Evolutionary conservation across 345 rosid genomes (phyloP).

Genomic region (Kernera saxatilis): DNA sequence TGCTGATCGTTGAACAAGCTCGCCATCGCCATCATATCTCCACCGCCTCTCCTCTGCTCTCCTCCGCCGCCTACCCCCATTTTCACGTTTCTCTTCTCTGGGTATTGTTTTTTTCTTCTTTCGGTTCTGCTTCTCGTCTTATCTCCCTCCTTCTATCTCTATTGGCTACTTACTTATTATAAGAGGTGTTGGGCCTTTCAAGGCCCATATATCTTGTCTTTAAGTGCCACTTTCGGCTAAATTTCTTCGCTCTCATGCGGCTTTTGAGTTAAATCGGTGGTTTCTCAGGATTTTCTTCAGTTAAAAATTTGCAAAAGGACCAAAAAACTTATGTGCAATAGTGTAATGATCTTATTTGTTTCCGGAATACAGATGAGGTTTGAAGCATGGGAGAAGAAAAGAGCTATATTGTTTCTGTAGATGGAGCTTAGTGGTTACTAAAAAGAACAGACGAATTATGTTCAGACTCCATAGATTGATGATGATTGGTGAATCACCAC

Average conservation of each 20-base stretch:
- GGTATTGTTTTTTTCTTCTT: background rate
- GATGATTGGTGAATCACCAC: background rate
- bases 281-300: background rate
- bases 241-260: background rate
- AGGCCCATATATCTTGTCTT: conserved; percentile 2
- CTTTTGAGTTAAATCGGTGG: background rate
- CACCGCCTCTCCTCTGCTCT: conserved; percentile 17
- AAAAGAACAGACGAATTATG: background rate
- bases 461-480: background rate
- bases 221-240: background rate
- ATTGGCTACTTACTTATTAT: background rate
- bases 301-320: background rate
- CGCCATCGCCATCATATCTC: conserved; percentile 35
- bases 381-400: no score
- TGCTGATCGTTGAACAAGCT: conserved; percentile 39
- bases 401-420: no score
- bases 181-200: background rate
- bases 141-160: background rate
- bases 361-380: no score
- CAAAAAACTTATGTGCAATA: background rate
- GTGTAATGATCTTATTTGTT: background rate
- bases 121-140: conserved; percentile 12
- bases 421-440: background rate
- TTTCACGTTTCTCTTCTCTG: background rate
- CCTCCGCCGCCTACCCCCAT: conserved; percentile 45